Evolutionary conservation across 2,329 filamentous ascomycete genomes (phyloP), one percentile per base, ranked within the genome.

Genomic region (Exophiala phaeomuriformis): DNA sequence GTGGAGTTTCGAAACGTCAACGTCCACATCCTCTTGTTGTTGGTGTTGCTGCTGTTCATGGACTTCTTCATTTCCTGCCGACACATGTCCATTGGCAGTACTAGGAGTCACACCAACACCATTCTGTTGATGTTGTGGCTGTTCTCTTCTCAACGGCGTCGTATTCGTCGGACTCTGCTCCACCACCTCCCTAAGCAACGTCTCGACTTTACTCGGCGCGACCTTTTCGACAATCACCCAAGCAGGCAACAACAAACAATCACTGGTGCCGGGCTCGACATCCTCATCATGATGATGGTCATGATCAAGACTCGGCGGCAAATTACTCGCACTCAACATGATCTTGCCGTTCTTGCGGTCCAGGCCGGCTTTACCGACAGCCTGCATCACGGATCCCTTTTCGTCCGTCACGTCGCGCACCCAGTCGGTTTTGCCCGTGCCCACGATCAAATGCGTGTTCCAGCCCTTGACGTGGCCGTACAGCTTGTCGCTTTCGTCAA

Each of bases 371-470:
- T 71, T 72, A 39, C 72, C 78, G 62, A 90, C 79, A 1, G 86
- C 87, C 72, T 89, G 77, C 87, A 91, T 91, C 32, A 91, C 78
- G 66, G 85, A 89, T 4, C 86, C 86, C 70, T 87, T 84, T 75
- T 97, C 93, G 66, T 97, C 87, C 52, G 81, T 82, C 43, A 95
- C 88, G 72, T 95, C 86, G 56, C 88, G 75, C 66, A 91, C 86
- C 93, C 93, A 98, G 71, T 98, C 93, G 29, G 84, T 80, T 79
- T 96, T 95, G 57, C 90, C 88, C n/a, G 93, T 98, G 28, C 89
- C 93, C 10, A 97, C 89, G 32, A 98, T 75, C 57, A 95, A 68
- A 71, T 98, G 93, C 19, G 90, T 93, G 65, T 82, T 84, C 86
- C 89, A 97, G 35, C 83, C 88, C 65, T 89, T 87, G 58, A 96